phyloP scores from a whole-genome alignment of 2,329 filamentous ascomycete genomes.

The Diplodia corticola region DNA sequence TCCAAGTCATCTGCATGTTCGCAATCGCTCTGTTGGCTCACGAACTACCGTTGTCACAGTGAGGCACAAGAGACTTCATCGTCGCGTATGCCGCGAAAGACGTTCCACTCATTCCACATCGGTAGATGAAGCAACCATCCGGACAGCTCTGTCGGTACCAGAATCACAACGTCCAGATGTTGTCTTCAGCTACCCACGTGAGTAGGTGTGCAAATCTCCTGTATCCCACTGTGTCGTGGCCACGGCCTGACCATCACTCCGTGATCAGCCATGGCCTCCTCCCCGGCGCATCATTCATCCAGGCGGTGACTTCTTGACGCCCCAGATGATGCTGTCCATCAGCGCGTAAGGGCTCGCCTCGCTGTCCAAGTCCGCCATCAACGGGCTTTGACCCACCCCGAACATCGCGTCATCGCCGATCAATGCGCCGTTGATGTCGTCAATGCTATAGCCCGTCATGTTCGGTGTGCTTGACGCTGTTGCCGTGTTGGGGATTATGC shows the following conservation, averaged over 20 bases:
- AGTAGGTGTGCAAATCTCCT: not conserved
- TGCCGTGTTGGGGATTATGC: constrained; percentile 27
- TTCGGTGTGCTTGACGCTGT: constrained; percentile 24
- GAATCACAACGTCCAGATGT: not conserved
- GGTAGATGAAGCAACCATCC: not conserved
- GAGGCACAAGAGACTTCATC: not conserved
- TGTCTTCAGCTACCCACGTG: not conserved
- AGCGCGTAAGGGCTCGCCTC: constrained; percentile 51
- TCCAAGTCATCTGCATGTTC: not conserved
- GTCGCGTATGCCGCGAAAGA: not conserved
- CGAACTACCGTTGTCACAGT: not conserved
- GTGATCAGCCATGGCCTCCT: not conserved
- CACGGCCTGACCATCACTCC: not conserved
- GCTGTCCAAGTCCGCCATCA: constrained; percentile 38
- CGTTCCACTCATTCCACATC: not conserved
- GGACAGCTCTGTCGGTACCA: not conserved
- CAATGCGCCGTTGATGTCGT: constrained; percentile 40
- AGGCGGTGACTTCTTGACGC: constrained; percentile 26
- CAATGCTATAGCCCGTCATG: constrained; percentile 34
- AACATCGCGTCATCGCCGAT: constrained; percentile 34
- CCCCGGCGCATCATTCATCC: not conserved
- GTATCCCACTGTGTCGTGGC: not conserved
- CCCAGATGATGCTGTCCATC: constrained; percentile 52
- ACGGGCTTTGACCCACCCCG: constrained; percentile 36
- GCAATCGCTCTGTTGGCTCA: not conserved